Evolutionary conservation across 345 rosid species (phyloP).

Genomic region (Pseudoturritis turrita): DNA sequence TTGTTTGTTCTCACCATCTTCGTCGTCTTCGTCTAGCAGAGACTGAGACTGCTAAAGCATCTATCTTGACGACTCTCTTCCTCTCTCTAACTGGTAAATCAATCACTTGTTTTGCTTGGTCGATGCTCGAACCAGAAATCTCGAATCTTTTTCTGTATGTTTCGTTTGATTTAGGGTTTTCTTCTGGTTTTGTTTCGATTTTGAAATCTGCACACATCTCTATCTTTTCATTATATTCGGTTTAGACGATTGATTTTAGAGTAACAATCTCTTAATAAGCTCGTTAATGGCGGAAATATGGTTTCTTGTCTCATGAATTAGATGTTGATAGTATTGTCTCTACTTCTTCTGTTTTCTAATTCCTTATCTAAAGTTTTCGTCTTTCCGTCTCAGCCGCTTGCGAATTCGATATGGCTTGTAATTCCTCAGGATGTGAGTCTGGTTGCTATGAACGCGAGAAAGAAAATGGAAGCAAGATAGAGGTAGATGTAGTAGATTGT

Average conservation of each 20-base stretch:
- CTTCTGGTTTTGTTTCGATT: neutral
- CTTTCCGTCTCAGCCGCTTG: neutral
- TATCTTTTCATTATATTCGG: neutral
- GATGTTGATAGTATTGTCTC: neutral
- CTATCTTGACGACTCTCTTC: neutral
- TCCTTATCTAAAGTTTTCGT: neutral
- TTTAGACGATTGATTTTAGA: neutral
- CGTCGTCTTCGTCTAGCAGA: neutral
- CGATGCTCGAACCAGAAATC: neutral
- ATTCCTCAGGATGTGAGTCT: constrained; percentile 58
- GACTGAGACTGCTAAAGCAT: neutral
- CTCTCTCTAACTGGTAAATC: neutral
- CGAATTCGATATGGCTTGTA: constrained; percentile 54
- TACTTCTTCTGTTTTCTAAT: neutral
- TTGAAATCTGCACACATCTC: neutral
- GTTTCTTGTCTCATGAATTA: neutral
- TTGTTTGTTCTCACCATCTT: neutral
- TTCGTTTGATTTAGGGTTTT: neutral
- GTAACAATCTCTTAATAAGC: neutral
- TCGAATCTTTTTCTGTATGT: neutral
- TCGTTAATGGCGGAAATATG: neutral
- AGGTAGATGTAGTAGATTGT: neutral
- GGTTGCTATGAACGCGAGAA: constrained; percentile 37
- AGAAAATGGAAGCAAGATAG: constrained; percentile 30
- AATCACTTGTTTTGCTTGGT: neutral